These are phyloP conservation scores for Backusella liffmaniae DNA, from an alignment of 192 early-diverging fungal species.

Conservation along the genomic window DNA sequence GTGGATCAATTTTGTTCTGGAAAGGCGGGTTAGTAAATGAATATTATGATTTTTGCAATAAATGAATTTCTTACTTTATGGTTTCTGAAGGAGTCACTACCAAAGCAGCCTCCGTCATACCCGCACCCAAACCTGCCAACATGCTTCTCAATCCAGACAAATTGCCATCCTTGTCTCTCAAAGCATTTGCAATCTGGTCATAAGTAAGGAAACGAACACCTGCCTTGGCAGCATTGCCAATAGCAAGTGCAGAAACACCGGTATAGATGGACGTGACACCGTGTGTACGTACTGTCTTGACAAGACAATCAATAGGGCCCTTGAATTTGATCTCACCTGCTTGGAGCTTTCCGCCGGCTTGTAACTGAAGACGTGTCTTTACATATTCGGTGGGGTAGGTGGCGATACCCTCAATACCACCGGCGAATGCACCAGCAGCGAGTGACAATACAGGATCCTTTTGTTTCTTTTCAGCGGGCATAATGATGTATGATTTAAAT, in stretches of 20 bases:
- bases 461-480: slow-evolving; percentile 24
- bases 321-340: slow-evolving; percentile 53
- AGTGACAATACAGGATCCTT: slow-evolving; percentile 64
- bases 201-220: slow-evolving; percentile 92
- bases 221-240: slow-evolving; percentile 91
- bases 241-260: slow-evolving; percentile 86
- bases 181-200: slow-evolving; percentile 73
- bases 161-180: slow-evolving; percentile 73
- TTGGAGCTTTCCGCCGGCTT: slow-evolving; percentile 46
- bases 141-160: slow-evolving; percentile 64
- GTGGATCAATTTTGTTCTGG: slow-evolving; percentile 90
- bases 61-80: slow-evolving; percentile 67
- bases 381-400: slow-evolving; percentile 97
- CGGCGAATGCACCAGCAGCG: slow-evolving; percentile 82
- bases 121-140: slow-evolving; percentile 83
- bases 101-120: slow-evolving; percentile 81
- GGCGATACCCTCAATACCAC: slow-evolving; percentile 84
- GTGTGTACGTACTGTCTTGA: slow-evolving; percentile 65
- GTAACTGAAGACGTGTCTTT: slow-evolving; percentile 95
- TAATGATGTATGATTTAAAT: background rate
- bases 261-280: slow-evolving; percentile 81
- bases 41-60: background rate
- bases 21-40: background rate
- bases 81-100: slow-evolving; percentile 95
- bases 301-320: slow-evolving; percentile 81